Evolutionary conservation across 768 basidiomycete species (phyloP).

Genomic region (Psilocybe azurescens): DNA sequence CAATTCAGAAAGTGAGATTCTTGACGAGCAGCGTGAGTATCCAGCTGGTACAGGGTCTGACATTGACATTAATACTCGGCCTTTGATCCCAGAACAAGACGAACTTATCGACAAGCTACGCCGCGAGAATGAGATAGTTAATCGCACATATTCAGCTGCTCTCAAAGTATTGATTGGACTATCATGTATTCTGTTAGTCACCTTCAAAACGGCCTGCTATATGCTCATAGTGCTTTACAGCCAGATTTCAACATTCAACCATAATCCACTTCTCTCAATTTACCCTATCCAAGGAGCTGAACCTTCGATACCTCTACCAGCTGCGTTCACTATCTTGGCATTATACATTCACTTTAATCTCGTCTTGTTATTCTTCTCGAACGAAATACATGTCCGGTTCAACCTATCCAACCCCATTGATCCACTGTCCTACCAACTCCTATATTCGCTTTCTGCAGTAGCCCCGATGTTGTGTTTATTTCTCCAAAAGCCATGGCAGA

Average conservation of each 20-base stretch:
- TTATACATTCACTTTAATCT: conserved; percentile 58
- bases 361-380: conserved; percentile 44
- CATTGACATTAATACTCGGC: neutral
- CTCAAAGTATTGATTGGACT: conserved; percentile 47
- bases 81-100: conserved; percentile 57
- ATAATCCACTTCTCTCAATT: conserved; percentile 52
- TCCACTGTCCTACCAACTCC: conserved; percentile 37
- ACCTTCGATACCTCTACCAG: conserved; percentile 48
- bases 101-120: conserved; percentile 56
- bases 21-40: conserved; percentile 59
- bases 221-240: conserved; percentile 32
- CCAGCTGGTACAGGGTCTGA: neutral
- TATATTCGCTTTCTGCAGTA: conserved; percentile 44
- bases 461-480: conserved; percentile 55
- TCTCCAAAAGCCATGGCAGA: conserved; percentile 55
- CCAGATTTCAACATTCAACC: conserved; percentile 46
- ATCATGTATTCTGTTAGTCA: conserved; percentile 52
- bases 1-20: conserved; percentile 32
- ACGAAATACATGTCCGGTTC: conserved; percentile 39
- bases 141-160: conserved; percentile 43
- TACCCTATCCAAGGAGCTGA: conserved; percentile 36
- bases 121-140: conserved; percentile 46
- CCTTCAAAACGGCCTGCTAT: neutral
- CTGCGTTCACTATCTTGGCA: conserved; percentile 51
- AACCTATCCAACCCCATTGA: conserved; percentile 28